Evolutionary conservation across 148 eudicot genomes (phyloP), one percentile per base, ranked within the genome.

Genomic region (Chenopodium suecicum): DNA sequence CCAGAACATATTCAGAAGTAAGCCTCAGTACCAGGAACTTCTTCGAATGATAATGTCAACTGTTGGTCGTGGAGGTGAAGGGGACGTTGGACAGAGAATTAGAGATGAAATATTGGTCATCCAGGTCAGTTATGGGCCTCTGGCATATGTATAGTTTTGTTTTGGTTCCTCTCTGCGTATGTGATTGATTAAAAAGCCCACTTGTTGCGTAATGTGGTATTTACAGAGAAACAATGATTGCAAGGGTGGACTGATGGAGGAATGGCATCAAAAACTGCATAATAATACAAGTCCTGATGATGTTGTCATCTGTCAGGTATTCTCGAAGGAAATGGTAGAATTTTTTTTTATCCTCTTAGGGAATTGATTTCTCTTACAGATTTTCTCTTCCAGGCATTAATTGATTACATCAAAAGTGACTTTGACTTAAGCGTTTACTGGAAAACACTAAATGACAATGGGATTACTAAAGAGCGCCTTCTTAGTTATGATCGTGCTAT

Each of bases 31-130:
- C 83, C 91, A 89, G 80, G 99, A 96, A 85, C 84, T 92, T 83
- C 66, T 94, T 83, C 86, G 98, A 9, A 89, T 91, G 94, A 90
- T 96, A 76, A 88, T 96, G 92, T 91, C 98, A 34, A 92, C 91
- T 86, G 95, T 96, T 79, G 99, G 99, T 64, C 98, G 98, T 82
- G 99, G 99, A 84, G 99, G 97, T 73, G 99, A 96, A 85, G 99
- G 99, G 65, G 98, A 96, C 88, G 98, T 96, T 71, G 99, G 99
- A 78, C 99, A 96, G 91, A 87, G 99, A 82, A 96, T 96, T 70
- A 91, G 99, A 74, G 99, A 96, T 79, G 99, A 96, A 87, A 96
- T 96, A 58, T 86, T 96, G 88, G 99, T 96, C 82, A 91, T 96
- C 84, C 98, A 94, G 93, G 98, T 91, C 41, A 64, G 47, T 65